Conservation (phyloP, 2,329 filamentous ascomycete genomes). For the Trichophaea hybrida region DNA sequence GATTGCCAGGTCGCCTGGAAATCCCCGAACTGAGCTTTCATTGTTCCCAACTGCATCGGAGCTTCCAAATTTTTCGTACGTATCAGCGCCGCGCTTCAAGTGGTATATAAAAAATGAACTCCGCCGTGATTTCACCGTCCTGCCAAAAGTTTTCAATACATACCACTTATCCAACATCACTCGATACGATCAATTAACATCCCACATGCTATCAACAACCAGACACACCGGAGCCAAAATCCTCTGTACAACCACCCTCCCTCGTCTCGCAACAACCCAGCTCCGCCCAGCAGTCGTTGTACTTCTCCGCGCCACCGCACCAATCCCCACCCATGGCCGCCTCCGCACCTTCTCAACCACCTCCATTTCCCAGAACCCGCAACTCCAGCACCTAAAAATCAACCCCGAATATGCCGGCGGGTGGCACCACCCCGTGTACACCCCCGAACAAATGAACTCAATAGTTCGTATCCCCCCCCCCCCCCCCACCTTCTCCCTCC, state of each 20-base stretch:
- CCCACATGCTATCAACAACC: not conserved
- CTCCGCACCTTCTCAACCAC: not conserved
- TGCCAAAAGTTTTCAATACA: not conserved
- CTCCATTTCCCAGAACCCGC: not conserved
- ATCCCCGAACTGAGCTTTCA: too few relatives aligned
- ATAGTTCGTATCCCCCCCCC: slow-evolving; percentile 37
- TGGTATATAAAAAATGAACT: too few relatives aligned
- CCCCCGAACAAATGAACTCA: slow-evolving; percentile 59
- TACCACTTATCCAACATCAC: not conserved
- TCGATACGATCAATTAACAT: not conserved
- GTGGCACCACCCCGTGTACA: slow-evolving; percentile 60
- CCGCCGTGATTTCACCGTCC: too few relatives aligned
- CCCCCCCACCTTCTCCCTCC: not conserved
- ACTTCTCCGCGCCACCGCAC: not conserved
- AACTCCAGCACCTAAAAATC: not conserved
- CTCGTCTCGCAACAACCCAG: not conserved
- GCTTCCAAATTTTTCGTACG: too few relatives aligned
- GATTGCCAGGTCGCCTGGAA: too few relatives aligned
- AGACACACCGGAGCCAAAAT: not conserved
- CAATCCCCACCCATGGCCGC: not conserved
- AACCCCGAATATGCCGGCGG: not conserved
- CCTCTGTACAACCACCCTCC: not conserved
- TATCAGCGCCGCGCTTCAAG: too few relatives aligned
- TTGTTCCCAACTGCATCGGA: too few relatives aligned
- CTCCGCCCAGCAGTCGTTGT: not conserved